A percentile compares a stretch with the other conserved stretches of the same genome.
Evolutionary conservation across 768 basidiomycete genomes (phyloP).

Genomic region (Glaciozyma martinii): DNA sequence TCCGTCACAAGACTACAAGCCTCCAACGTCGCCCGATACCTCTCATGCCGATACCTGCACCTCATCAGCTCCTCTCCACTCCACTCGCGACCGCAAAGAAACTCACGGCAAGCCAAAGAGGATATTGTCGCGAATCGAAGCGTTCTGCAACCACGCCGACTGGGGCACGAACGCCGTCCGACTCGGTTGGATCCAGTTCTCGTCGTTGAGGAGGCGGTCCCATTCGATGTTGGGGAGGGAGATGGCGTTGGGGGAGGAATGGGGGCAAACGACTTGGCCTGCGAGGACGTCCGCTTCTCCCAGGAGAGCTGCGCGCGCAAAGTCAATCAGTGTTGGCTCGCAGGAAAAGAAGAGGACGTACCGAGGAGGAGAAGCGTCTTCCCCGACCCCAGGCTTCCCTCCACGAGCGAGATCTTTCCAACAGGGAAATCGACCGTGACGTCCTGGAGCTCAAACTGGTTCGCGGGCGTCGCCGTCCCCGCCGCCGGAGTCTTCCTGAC

Average conservation of each 20-base stretch:
- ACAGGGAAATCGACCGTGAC: constrained; percentile 54
- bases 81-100: constrained; percentile 43
- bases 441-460: constrained; percentile 43
- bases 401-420: constrained; percentile 49
- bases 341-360: neutral
- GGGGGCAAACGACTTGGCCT: constrained; percentile 13
- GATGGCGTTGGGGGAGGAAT: constrained; percentile 28
- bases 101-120: constrained; percentile 54
- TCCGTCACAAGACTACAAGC: constrained; percentile 16
- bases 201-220: constrained; percentile 19
- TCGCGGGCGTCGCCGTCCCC: constrained; percentile 7
- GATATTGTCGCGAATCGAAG: constrained; percentile 42
- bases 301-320: constrained; percentile 22
- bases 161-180: constrained; percentile 62
- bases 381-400: constrained; percentile 24
- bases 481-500: neutral
- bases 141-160: constrained; percentile 51
- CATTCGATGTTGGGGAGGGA: constrained; percentile 33
- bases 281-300: constrained; percentile 37
- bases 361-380: constrained; percentile 29
- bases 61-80: constrained; percentile 52
- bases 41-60: constrained; percentile 44
- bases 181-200: constrained; percentile 25
- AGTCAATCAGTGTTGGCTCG: neutral
- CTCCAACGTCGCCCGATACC: constrained; percentile 34